Conservation (phyloP, 2,329 filamentous ascomycete genomes). For the Tolypocladium tropicale region DNA sequence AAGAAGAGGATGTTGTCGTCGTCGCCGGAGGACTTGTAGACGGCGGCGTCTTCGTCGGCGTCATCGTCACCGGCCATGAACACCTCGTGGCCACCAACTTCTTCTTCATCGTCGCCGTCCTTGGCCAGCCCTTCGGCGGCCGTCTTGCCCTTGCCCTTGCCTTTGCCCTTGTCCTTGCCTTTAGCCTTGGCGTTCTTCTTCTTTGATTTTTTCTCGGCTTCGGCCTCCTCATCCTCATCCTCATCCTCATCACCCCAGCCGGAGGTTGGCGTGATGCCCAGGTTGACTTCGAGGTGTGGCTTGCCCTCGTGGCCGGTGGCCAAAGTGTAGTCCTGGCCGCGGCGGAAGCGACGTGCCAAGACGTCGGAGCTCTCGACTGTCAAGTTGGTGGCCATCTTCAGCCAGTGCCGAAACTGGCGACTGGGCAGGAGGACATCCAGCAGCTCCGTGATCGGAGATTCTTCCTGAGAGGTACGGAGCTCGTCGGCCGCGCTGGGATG, state of each 20-base stretch:
- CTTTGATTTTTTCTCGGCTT: constrained; percentile 20
- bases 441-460: constrained; percentile 62
- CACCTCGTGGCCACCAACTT: constrained; percentile 71
- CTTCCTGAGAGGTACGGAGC: constrained; percentile 24
- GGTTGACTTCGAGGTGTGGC: constrained; percentile 74
- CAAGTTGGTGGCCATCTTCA: constrained; percentile 71
- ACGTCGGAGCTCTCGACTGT: constrained; percentile 64
- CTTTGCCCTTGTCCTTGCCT: constrained; percentile 20
- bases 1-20: constrained; percentile 62
- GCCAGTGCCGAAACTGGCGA: constrained; percentile 78
- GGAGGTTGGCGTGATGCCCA: constrained; percentile 72
- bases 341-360: constrained; percentile 77
- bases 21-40: constrained; percentile 73
- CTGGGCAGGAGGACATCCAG: constrained; percentile 77
- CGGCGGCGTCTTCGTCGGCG: constrained; percentile 63
- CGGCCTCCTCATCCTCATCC: constrained; percentile 29
- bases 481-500: constrained; percentile 37
- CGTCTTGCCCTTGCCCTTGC: constrained; percentile 20
- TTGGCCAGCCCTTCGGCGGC: constrained; percentile 19
- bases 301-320: constrained; percentile 74
- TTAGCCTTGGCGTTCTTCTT: constrained; percentile 22
- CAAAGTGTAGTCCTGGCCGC: constrained; percentile 82
- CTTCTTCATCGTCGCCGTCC: constrained; percentile 40
- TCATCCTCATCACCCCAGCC: constrained; percentile 73
- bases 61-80: constrained; percentile 89